Base-by-base conservation (phyloP, 2,329 filamentous ascomycete genomes). In the Aspergillus intermedius region DNA sequence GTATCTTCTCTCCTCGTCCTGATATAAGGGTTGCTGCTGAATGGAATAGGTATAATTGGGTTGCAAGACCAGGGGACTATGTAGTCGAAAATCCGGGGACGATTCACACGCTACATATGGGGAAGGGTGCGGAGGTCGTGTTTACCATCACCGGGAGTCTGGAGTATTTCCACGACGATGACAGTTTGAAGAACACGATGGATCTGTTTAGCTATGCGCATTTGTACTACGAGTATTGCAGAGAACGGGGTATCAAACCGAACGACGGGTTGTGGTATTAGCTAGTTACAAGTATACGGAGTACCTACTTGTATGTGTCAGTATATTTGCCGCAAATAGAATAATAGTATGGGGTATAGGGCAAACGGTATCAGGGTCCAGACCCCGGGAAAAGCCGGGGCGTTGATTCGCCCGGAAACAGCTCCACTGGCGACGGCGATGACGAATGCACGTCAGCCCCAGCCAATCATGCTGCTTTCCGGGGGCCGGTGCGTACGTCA, bases 51-150 rank as follows among this genome's bases (percentile, higher is more conserved):
- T 58, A 60, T 42, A 48, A 51, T 28, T 60, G 57, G 57, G 46
- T 50, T 21, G 57, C 48, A 34, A 47, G 47, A 42, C 51, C 57
- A 28, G 57, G 57, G 0, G 56, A 60, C 48, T 60, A 58, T 37
- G 51, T 60, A 19, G 51, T 51, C 19, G 56, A 60, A 42, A 56
- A 50, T 37, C 57, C 56, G 12, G 57, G 57, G n/a, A 58, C 57
- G 7, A 60, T 60, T 37, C 57, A 60, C 43, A 60, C 57, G 35
- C 48, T 60, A 32, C 54, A 50, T 42, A 60, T 60, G 56, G 49
- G 54, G 5, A 48, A 49, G 13, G 49, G 47, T 5, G 32, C 52
- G 2, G 56, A 60, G 49, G 54, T 58, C 17, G 46, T 58, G 4
- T 58, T 58, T 44, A 51, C 48, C 10, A 41, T 57, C 13, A 47